Evolutionary conservation across 805 yeast species (phyloP), one percentile per base, ranked within the genome.

Genomic region (Wickerhamiella domercqiae): DNA sequence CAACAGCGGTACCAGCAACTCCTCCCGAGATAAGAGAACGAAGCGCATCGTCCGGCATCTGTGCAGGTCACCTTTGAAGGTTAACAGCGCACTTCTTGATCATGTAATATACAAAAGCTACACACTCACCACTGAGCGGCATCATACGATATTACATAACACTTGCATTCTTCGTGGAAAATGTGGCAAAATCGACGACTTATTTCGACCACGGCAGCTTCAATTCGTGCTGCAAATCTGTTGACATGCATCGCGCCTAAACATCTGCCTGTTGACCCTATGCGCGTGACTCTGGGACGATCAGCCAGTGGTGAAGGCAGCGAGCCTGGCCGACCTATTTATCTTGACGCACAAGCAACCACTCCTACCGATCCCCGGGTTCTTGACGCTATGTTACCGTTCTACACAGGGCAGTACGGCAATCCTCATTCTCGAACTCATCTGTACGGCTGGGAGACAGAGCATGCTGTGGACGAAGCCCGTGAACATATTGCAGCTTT

Each of bases 371-470:
- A 90, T 55, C 98, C 98, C 22, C 68, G 99, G 39, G 99, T 90
- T 7, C 61, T 90, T 48, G 63, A 58, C 42, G 49, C 36, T 34
- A 58, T 58, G 61, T 46, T 58, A 37, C 54, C 52, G 32, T 54
- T 49, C 45, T 55, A 53, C 47, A 87, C 97, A 2, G 97, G 97
- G 3, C 66, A 82, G 40, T 90, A 83, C 56, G 99, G 99, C 44
- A 90, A 90, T 57, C 99, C 99, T 17, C 99, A 90, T 61, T 83
- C 95, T 4, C 75, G 90, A 41, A 90, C 98, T 2, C 99, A 90
- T 56, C 71, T 94, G 4, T 90, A 87, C 56, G 99, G 99, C 25
- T 90, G 99, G 99, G 99, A 90, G 62, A 81, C 98, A 3, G 95
- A 87, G 41, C 71, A 70, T 45, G 94, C 78, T 41, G 90, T 90